A percentile compares a stretch with the other conserved stretches of the same genome.
Evolutionary conservation across 2,329 filamentous ascomycete genomes (phyloP).

Genomic region (Diplodia scrobiculata): DNA sequence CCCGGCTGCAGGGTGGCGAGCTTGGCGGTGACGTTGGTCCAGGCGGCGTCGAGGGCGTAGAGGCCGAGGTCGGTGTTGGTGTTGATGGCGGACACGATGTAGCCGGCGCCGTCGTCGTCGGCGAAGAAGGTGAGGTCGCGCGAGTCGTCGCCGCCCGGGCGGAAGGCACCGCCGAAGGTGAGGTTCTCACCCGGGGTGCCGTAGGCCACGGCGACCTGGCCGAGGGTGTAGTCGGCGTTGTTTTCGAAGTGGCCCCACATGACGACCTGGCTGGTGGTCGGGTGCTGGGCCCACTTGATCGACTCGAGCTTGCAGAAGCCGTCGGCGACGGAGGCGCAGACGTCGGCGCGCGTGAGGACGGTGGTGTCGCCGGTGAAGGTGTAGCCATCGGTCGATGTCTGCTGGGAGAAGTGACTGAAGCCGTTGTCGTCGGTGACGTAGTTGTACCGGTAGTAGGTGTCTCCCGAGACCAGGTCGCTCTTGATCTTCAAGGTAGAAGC

Average conservation of each 20-base stretch:
- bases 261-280: slow-evolving; percentile 30
- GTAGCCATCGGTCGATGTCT: slow-evolving; percentile 33
- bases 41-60: slow-evolving; percentile 32
- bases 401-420: slow-evolving; percentile 32
- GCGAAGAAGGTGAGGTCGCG: slow-evolving; percentile 34
- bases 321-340: background rate
- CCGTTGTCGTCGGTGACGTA: slow-evolving; percentile 31
- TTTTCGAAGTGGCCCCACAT: slow-evolving; percentile 35
- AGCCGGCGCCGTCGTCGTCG: slow-evolving; percentile 30
- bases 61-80: slow-evolving; percentile 34
- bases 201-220: slow-evolving; percentile 33
- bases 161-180: slow-evolving; percentile 32
- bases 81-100: slow-evolving; percentile 32
- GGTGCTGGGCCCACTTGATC: slow-evolving; percentile 30
- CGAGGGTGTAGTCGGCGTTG: slow-evolving; percentile 31
- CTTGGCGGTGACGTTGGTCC: slow-evolving; percentile 31
- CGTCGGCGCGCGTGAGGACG: slow-evolving; percentile 7
- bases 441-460: slow-evolving; percentile 33
- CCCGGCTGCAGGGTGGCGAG: slow-evolving; percentile 31
- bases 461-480: slow-evolving; percentile 25
- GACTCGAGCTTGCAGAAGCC: slow-evolving; percentile 33
- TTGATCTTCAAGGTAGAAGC: slow-evolving; percentile 25
- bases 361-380: slow-evolving; percentile 33
- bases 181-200: slow-evolving; percentile 29
- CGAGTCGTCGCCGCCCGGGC: slow-evolving; percentile 32